Percentiles rank a stretch among this genome's conserved stretches.
phyloP scores from a whole-genome alignment of 306 rosid genomes.

The Trifolium pratense region DNA sequence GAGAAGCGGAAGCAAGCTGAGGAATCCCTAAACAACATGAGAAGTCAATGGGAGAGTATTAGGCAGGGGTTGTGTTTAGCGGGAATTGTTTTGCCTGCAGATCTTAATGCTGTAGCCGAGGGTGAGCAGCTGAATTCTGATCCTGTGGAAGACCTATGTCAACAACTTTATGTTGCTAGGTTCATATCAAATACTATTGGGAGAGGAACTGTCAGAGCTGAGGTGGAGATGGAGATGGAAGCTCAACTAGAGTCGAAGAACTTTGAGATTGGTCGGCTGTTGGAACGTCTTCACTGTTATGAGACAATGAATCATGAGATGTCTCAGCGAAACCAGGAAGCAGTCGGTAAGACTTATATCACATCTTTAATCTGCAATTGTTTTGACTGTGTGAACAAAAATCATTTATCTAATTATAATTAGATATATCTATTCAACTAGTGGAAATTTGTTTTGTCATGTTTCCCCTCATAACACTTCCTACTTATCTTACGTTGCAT shows the following conservation, averaged over 20 bases:
- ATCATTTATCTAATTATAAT: background rate
- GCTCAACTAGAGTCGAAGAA: slow-evolving; percentile 76
- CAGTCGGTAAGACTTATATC: slow-evolving; percentile 69
- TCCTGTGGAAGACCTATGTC: slow-evolving; percentile 68
- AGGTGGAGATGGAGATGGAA: slow-evolving; percentile 83
- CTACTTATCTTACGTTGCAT: background rate
- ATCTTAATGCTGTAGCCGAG: slow-evolving; percentile 49
- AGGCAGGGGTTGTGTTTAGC: slow-evolving; percentile 64
- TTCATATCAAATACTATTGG: slow-evolving; percentile 81
- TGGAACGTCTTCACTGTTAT: slow-evolving; percentile 81
- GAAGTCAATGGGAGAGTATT: slow-evolving; percentile 73
- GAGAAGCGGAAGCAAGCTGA: slow-evolving; percentile 91
- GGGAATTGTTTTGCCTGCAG: slow-evolving; percentile 74
- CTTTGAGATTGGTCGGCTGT: slow-evolving; percentile 88
- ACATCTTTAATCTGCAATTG: slow-evolving; percentile 16
- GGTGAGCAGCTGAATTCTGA: slow-evolving; percentile 58
- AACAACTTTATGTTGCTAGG: slow-evolving; percentile 83
- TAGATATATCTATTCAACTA: background rate
- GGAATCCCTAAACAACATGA: slow-evolving; percentile 66
- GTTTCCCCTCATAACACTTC: background rate
- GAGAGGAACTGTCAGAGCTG: slow-evolving; percentile 81
- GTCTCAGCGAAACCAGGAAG: slow-evolving; percentile 98
- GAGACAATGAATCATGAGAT: slow-evolving; percentile 97
- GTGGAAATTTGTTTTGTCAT: slow-evolving; percentile 19
- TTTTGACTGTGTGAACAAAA: background rate